Evolutionary conservation across 2,329 filamentous ascomycete species (phyloP).

Genomic region (Helotiales sp.): DNA sequence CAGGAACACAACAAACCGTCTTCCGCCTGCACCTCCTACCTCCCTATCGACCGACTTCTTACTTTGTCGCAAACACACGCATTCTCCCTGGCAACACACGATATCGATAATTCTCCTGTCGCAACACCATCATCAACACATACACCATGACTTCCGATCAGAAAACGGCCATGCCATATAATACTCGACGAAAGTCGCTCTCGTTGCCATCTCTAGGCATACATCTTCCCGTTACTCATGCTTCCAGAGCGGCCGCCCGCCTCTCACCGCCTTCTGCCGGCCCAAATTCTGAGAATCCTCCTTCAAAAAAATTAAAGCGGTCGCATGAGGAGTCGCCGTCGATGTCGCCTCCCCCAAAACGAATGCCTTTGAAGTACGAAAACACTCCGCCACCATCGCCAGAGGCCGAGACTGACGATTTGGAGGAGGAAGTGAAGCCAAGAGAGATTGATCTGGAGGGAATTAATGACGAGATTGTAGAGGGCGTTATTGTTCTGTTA

Average conservation of each 20-base stretch:
- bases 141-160: slow-evolving; percentile 25
- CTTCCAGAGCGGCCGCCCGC: slow-evolving; percentile 57
- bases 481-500: slow-evolving; percentile 85
- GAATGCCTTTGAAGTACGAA: slow-evolving; percentile 56
- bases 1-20: slow-evolving; percentile 40
- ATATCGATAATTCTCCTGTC: slow-evolving; percentile 32
- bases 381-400: slow-evolving; percentile 84
- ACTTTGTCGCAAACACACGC: slow-evolving; percentile 18
- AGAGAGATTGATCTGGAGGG: slow-evolving; percentile 76
- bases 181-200: slow-evolving; percentile 94
- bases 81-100: slow-evolving; percentile 12
- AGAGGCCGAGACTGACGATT: slow-evolving; percentile 50
- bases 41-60: not conserved
- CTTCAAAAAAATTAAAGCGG: slow-evolving; percentile 76
- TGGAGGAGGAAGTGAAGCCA: slow-evolving; percentile 49
- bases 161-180: slow-evolving; percentile 77
- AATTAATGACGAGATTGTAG: slow-evolving; percentile 94
- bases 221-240: slow-evolving; percentile 73
- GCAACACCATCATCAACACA: slow-evolving; percentile 26
- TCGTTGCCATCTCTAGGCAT: slow-evolving; percentile 93
- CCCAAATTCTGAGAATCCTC: slow-evolving; percentile 46
- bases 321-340: slow-evolving; percentile 64
- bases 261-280: slow-evolving; percentile 44
- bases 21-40: not conserved
- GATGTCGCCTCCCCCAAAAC: slow-evolving; percentile 51